Evolutionary conservation across 768 basidiomycete genomes (phyloP), one percentile per base, ranked within the genome.

Genomic region (Jaapia argillacea): DNA sequence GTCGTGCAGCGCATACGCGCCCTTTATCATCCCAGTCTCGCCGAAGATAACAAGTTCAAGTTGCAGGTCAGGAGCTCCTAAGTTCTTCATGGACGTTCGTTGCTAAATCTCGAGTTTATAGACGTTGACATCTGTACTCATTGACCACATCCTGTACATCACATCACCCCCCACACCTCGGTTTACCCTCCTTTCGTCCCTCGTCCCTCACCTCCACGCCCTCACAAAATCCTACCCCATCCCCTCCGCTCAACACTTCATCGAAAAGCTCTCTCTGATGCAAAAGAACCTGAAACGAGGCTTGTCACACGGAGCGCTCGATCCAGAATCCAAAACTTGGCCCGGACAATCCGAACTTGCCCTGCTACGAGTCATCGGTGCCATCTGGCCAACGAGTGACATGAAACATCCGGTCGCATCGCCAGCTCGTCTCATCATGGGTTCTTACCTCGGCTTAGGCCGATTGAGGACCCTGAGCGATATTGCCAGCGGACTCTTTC

Each of bases 311-410:
- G 89, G 87, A 1, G 67, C 86, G 0, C 64, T 75, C 12, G 64
- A 72, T 21, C 59, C 59, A 0, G 67, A 75, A 6, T 70, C 88
- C 3, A 86, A 77, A 64, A 97, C 90, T 0, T 98, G 89, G 82
- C 94, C 96, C 4, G 83, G 85, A 23, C 59, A 80, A 3, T 64
- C 89, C 4, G 96, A 99, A 59, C 69, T 99, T 16, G 68, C 74
- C 0, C 67, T 99, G 2, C 67, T 98, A 24, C 79, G 92, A 20
- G 59, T 92, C 28, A 74, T 89, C 41, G 91, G 91, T 3, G 64
- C 70, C 12, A 66, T 86, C 26, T 99, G 93, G 93, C 85, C 92
- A 3, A 91, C 92, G 2, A 94, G 90, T 58, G 96, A 99, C 62
- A 74, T 94, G 63, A 83, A 81, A 41, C 93, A 99, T 60, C 76